Evolutionary conservation across 1,139 yeast genomes (phyloP), one percentile per base, ranked within the genome.

Genomic region (Yamadazyma spencermartinsiae): DNA sequence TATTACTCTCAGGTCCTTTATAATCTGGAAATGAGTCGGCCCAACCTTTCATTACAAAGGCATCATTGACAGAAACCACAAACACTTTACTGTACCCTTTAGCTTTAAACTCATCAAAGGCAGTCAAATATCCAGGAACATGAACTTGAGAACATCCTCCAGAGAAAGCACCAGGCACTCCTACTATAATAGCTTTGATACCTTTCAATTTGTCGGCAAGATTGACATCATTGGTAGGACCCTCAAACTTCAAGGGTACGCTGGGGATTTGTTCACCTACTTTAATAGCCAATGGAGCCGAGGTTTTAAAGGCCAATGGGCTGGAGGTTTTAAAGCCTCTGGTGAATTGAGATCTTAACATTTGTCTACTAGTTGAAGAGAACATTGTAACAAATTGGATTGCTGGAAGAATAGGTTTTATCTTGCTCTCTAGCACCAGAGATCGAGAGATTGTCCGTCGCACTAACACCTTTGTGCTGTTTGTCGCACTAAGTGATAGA

Each of bases 101-200:
- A 29, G 69, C 71, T 44, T 74, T 68, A 56, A 88, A 80, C 18
- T 73, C 68, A 9, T 68, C 58, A 39, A 74, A 59, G 37, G 72
- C 59, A 43, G 68, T 65, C 52, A 86, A 58, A 61, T 78, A 88
- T 4, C 92, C 95, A 4, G 96, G 96, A 36, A 88, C 76, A 56
- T 86, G 95, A 23, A 76, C 62, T 15, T 82, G 79, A 23, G 90
- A 74, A 61, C 96, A 88, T 1, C 88, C 94, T 33, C 95, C 90
- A 2, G 95, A 83, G 56, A 83, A 88, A 0, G 96, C 96, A 15
- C 96, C 96, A 33, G 96, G 96, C 31, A 88, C 87, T 38, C 95
- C 95, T 35, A 88, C 74, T 38, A 88, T 64, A 29, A 88, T 58
- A 31, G 79, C 66, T 56, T 80, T 82, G 32, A 82, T 80, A 17